Percentiles rank a stretch among this genome's conserved stretches.
phyloP scores from a whole-genome alignment of 345 rosid genomes.

The Streptanthus diversifolius region DNA sequence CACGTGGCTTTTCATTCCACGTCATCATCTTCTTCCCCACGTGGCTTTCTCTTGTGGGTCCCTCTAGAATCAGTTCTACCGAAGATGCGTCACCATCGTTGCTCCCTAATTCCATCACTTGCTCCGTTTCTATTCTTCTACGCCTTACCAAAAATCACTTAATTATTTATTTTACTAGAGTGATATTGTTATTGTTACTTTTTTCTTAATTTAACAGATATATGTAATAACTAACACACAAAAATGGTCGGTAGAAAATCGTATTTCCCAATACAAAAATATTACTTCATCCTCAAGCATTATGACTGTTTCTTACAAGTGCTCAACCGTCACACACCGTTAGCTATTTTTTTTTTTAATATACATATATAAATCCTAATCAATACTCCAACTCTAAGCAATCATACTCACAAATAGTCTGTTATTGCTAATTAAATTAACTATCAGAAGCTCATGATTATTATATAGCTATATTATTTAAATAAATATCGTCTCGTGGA shows the following conservation, averaged over 20 bases:
- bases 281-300: conserved; percentile 30
- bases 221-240: background rate
- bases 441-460: conserved; percentile 23
- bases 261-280: conserved; percentile 18
- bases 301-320: conserved; percentile 25
- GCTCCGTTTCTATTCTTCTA: background rate
- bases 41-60: conserved; percentile 23
- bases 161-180: background rate
- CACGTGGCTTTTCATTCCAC: conserved; percentile 36
- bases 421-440: conserved; percentile 1
- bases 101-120: conserved; percentile 42
- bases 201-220: background rate
- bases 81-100: conserved; percentile 33
- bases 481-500: conserved; percentile 18
- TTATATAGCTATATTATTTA: background rate
- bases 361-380: background rate
- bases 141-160: background rate
- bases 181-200: background rate
- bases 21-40: conserved; percentile 26
- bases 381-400: conserved; percentile 22
- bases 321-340: conserved; percentile 33
- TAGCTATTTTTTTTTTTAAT: background rate
- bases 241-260: conserved; percentile 30
- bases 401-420: conserved; percentile 27
- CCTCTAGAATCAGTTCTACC: conserved; percentile 11